Percentiles rank a stretch among this genome's conserved stretches.
phyloP scores from a whole-genome alignment of 2,329 filamentous ascomycete genomes.

The Venturia nashicola region DNA sequence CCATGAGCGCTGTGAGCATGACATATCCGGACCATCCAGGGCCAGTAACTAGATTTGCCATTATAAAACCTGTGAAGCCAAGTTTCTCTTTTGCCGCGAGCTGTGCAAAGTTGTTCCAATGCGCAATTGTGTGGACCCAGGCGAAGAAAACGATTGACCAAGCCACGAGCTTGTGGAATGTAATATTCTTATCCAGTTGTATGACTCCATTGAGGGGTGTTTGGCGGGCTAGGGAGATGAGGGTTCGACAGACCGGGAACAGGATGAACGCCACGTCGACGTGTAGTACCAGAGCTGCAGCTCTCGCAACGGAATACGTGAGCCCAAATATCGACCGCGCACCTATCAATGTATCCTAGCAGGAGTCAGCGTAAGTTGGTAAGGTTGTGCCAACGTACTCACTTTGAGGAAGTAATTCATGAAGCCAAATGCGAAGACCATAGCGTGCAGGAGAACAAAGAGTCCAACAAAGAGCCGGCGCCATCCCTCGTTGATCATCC shows the following conservation, averaged over 20 bases:
- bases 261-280: slow-evolving; percentile 71
- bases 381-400: slow-evolving; percentile 9
- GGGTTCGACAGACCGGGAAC: slow-evolving; percentile 60
- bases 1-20: slow-evolving; percentile 67
- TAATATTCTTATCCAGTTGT: slow-evolving; percentile 82
- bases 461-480: slow-evolving; percentile 69
- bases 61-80: slow-evolving; percentile 64
- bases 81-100: slow-evolving; percentile 63
- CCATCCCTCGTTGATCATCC: slow-evolving; percentile 86
- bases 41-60: slow-evolving; percentile 66
- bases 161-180: slow-evolving; percentile 72
- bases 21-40: slow-evolving; percentile 80
- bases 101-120: slow-evolving; percentile 78
- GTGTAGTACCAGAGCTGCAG: slow-evolving; percentile 66
- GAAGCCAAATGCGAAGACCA: slow-evolving; percentile 71
- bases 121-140: slow-evolving; percentile 73
- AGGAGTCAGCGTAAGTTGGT: slow-evolving; percentile 7
- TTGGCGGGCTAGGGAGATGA: slow-evolving; percentile 69
- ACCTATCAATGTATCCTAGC: slow-evolving; percentile 48
- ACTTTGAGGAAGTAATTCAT: slow-evolving; percentile 66
- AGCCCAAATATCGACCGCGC: slow-evolving; percentile 59
- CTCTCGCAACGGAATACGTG: slow-evolving; percentile 64
- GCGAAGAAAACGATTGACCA: slow-evolving; percentile 87
- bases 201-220: slow-evolving; percentile 78
- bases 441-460: slow-evolving; percentile 59